phyloP scores from a whole-genome alignment of 176 grass and related monocot species.

The Hyparrhenia diplandra region DNA sequence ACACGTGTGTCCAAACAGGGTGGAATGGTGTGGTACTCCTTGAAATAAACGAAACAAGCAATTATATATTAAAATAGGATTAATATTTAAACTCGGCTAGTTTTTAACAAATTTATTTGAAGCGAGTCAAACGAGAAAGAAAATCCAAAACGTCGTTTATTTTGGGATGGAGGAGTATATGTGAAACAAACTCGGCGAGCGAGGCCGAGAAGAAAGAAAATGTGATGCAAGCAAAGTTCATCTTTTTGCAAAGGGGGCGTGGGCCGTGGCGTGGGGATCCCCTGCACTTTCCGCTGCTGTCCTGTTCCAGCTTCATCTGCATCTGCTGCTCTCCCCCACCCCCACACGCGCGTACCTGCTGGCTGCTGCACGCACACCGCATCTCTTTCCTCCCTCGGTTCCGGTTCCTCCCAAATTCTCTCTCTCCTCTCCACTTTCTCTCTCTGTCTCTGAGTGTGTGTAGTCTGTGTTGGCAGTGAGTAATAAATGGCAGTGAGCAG shows the following conservation, averaged over 20 bases:
- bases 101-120: too few species aligned
- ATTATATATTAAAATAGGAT: too few species aligned
- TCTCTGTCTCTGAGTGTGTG: neutral
- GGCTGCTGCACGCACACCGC: conserved; percentile 6
- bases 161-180: too few species aligned
- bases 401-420: neutral
- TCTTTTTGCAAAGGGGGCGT: conserved; percentile 31
- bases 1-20: too few species aligned
- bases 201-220: neutral
- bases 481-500: conserved; percentile 48
- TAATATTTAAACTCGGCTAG: too few species aligned
- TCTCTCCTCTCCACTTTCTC: neutral
- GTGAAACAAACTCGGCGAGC: neutral
- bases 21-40: too few species aligned
- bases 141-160: too few species aligned
- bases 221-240: neutral
- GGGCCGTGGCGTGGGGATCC: conserved; percentile 21
- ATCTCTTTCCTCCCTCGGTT: neutral
- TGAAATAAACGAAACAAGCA: too few species aligned
- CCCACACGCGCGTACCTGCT: neutral
- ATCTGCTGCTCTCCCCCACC: neutral
- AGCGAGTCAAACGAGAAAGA: too few species aligned
- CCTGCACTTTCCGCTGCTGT: conserved; percentile 39
- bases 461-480: conserved; percentile 12
- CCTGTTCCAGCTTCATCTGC: conserved; percentile 33